Evolutionary conservation across 257 asterid species (phyloP).

Genomic region (Scutellaria minor): DNA sequence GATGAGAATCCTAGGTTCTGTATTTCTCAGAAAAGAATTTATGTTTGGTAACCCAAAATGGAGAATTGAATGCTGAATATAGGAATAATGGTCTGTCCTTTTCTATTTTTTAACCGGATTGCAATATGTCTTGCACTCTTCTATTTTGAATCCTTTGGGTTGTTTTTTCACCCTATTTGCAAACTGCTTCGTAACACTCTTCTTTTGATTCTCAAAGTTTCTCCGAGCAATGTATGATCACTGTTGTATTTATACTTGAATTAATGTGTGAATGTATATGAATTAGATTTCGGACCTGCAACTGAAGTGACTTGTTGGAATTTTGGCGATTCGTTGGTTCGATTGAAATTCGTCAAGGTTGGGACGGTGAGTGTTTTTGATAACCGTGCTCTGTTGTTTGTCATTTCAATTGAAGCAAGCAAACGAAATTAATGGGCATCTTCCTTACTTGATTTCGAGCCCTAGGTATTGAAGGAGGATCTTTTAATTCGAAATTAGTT

Average conservation of each 20-base stretch:
- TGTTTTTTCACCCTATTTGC: no score
- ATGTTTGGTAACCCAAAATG: no score
- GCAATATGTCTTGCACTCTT: no score
- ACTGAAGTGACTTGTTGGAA: conserved; percentile 38
- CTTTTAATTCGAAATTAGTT: conserved; percentile 4
- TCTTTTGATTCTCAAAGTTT: conserved; percentile 25
- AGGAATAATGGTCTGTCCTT: no score
- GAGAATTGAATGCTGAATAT: no score
- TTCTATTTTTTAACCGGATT: no score
- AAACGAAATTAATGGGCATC: neutral
- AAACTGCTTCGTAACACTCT: neutral
- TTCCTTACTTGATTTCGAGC: conserved; percentile 22
- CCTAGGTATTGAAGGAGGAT: conserved; percentile 35
- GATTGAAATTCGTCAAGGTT: conserved; percentile 40
- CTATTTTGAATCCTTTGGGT: no score
- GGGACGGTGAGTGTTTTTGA: conserved; percentile 44
- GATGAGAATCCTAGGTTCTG: no score
- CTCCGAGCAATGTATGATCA: conserved; percentile 38
- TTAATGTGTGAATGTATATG: neutral
- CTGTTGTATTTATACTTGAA: neutral
- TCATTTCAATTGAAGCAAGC: conserved; percentile 12
- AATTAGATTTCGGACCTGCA: conserved; percentile 38
- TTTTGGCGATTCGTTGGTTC: conserved; percentile 22
- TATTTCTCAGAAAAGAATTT: no score
- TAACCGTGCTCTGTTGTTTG: neutral